A percentile compares a stretch with the other conserved stretches of the same genome.
Evolutionary conservation across 2,329 filamentous ascomycete species (phyloP).

Genomic region (Sporothrix mexicana): DNA sequence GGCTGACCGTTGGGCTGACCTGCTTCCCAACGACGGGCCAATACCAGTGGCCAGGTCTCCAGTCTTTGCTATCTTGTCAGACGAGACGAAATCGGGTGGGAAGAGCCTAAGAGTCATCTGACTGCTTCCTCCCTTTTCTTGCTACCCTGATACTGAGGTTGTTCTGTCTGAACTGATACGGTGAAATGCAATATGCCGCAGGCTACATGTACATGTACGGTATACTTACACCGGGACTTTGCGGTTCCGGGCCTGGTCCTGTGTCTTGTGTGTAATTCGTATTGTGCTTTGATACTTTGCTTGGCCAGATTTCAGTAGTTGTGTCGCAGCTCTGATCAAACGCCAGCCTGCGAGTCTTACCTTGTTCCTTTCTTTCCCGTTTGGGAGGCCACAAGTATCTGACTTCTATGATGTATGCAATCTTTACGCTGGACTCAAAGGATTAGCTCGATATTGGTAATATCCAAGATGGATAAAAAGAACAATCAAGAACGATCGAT

Average conservation of each 20-base stretch:
- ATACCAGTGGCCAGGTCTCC: neutral
- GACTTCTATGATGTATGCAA: neutral
- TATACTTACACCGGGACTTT: constrained; percentile 5
- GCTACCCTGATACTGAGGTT: neutral
- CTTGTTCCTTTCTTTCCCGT: neutral
- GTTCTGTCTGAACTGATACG: neutral
- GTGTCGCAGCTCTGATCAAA: neutral
- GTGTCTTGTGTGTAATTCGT: no score
- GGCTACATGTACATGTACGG: no score
- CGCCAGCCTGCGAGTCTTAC: neutral
- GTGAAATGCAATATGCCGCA: neutral
- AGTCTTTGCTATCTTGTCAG: neutral
- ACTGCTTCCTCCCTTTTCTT: neutral
- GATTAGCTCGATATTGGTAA: neutral
- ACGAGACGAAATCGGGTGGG: neutral
- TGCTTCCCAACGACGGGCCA: neutral
- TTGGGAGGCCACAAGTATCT: neutral
- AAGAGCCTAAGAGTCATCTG: no score
- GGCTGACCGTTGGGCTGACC: constrained; percentile 13
- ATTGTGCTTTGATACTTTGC: no score
- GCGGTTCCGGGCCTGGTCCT: neutral
- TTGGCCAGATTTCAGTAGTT: neutral
- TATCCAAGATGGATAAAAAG: neutral
- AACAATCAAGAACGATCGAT: constrained; percentile 2
- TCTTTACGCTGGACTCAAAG: neutral